Evolutionary conservation across 306 rosid species (phyloP).

Genomic region (Macrotyloma uniflorum): DNA sequence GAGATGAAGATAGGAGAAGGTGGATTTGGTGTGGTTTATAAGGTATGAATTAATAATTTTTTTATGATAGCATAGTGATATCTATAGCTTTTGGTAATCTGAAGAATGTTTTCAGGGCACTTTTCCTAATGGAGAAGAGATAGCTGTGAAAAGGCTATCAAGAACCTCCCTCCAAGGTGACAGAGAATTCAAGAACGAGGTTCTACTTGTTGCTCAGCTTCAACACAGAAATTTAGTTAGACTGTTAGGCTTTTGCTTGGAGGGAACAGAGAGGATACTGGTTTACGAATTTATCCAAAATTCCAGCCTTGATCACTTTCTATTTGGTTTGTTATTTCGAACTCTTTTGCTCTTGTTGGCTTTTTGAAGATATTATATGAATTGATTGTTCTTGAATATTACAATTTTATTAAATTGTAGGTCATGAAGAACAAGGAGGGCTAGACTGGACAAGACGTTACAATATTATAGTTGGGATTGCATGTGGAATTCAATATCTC

Average conservation of each 20-base stretch:
- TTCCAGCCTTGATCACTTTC: constrained; percentile 51
- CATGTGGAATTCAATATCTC: constrained; percentile 54
- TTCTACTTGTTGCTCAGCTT: constrained; percentile 43
- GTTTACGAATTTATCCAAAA: constrained; percentile 59
- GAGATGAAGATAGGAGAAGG: constrained; percentile 47
- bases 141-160: constrained; percentile 60
- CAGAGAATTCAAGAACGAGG: constrained; percentile 59
- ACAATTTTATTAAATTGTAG: constrained; percentile 21
- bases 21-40: constrained; percentile 51
- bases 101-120: constrained; percentile 44
- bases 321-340: constrained; percentile 50
- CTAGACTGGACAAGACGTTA: constrained; percentile 52
- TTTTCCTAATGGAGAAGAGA: constrained; percentile 36
- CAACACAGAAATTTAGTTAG: constrained; percentile 57
- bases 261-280: constrained; percentile 55
- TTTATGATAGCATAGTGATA: background rate
- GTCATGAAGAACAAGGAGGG: constrained; percentile 9
- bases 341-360: background rate
- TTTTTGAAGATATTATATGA: background rate
- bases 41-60: constrained; percentile 31
- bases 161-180: constrained; percentile 50
- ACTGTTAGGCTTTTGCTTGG: constrained; percentile 57
- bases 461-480: constrained; percentile 50
- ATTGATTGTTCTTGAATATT: background rate
- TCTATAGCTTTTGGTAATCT: background rate